These are phyloP conservation scores for Claviceps sp. DNA, from an alignment of 2,329 filamentous ascomycete species.

Conservation along the genomic window DNA sequence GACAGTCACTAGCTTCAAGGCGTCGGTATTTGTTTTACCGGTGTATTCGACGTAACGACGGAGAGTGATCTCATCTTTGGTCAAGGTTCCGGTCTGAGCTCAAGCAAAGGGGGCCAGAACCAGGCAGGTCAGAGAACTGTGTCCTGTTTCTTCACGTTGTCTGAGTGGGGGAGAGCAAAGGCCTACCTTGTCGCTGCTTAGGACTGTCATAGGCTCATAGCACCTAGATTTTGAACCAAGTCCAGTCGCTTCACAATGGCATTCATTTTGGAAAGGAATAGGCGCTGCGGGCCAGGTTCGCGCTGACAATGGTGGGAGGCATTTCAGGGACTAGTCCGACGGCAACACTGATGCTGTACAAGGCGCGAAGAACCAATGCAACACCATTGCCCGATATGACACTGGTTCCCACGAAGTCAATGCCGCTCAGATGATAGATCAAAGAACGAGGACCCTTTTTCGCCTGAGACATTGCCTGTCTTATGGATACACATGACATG, in stretches of 20 bases:
- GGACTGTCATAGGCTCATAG: constrained; percentile 17
- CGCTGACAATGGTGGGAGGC: constrained; percentile 17
- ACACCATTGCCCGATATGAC: constrained; percentile 15
- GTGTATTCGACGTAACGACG: constrained; percentile 11
- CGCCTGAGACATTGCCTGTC: constrained; percentile 5
- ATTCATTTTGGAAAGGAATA: constrained; percentile 19
- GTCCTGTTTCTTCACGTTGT: no score
- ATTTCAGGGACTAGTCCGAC: constrained; percentile 18
- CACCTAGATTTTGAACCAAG: constrained; percentile 17
- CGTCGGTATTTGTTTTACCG: constrained; percentile 8
- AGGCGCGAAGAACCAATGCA: constrained; percentile 13
- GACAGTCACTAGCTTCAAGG: constrained; percentile 15
- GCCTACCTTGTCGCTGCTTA: constrained; percentile 17
- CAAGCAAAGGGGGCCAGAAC: neutral
- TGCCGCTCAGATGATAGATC: constrained; percentile 10
- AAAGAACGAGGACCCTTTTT: constrained; percentile 12
- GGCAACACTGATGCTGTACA: constrained; percentile 17
- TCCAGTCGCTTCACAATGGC: constrained; percentile 22
- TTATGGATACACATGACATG: neutral
- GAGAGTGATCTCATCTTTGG: constrained; percentile 17
- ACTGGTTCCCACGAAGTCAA: constrained; percentile 16
- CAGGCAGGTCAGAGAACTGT: neutral
- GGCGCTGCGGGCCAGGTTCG: constrained; percentile 16
- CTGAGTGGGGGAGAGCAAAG: neutral
- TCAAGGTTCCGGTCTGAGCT: constrained; percentile 15